phyloP scores from a whole-genome alignment of 1,284 basidiomycete species.

The Lignosus rhinocerotis region DNA sequence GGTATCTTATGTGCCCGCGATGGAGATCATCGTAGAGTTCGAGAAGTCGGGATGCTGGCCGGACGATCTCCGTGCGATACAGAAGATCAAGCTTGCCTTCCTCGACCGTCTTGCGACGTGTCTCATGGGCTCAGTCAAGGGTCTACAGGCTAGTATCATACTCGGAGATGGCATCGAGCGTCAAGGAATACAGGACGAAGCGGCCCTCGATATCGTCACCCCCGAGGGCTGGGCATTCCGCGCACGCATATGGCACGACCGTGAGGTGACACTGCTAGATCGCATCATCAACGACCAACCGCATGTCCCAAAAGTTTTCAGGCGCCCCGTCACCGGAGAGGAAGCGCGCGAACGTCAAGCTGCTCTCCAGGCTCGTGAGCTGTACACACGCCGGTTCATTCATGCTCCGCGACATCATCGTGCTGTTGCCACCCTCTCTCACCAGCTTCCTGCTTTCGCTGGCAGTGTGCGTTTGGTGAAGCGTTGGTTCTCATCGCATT shows the following conservation, averaged over 20 bases:
- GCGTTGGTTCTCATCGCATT: slow-evolving; percentile 91
- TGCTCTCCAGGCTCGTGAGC: slow-evolving; percentile 63
- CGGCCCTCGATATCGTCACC: slow-evolving; percentile 77
- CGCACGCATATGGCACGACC: slow-evolving; percentile 84
- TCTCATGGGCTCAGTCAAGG: slow-evolving; percentile 54
- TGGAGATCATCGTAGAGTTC: slow-evolving; percentile 82
- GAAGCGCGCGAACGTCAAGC: slow-evolving; percentile 52
- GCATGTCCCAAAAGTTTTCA: slow-evolving; percentile 40
- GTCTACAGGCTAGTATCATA: slow-evolving; percentile 59
- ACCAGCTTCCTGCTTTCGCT: slow-evolving; percentile 79
- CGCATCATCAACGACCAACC: slow-evolving; percentile 55
- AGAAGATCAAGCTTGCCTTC: slow-evolving; percentile 94
- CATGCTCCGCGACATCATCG: slow-evolving; percentile 85
- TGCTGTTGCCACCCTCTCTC: slow-evolving; percentile 78
- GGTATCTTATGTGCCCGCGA: slow-evolving; percentile 67
- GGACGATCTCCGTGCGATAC: slow-evolving; percentile 89
- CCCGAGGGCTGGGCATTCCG: slow-evolving; percentile 87
- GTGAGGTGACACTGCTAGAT: slow-evolving; percentile 82
- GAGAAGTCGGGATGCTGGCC: slow-evolving; percentile 95
- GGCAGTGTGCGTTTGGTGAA: slow-evolving; percentile 88
- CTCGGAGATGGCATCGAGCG: slow-evolving; percentile 49
- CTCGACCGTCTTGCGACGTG: slow-evolving; percentile 75
- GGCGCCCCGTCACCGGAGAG: slow-evolving; percentile 30
- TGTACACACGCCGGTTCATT: slow-evolving; percentile 73
- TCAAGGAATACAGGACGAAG: slow-evolving; percentile 69